Conservation (phyloP, 306 rosid genomes). For the Rubus idaeus region DNA sequence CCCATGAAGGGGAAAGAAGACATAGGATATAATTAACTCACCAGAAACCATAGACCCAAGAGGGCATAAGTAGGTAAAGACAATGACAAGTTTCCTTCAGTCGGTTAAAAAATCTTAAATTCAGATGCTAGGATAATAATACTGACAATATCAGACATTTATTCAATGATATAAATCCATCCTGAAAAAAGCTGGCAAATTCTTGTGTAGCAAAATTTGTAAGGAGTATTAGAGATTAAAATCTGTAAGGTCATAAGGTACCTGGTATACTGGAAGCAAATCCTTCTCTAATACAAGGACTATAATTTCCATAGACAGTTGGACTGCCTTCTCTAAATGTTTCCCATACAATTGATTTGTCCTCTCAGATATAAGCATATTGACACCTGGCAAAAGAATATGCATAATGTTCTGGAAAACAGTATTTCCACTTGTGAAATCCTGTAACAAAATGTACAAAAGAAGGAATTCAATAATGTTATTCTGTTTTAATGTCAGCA, state of each 20-base stretch:
- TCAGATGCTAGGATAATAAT: too few relatives aligned
- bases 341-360: constrained; percentile 72
- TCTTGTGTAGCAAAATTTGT: neutral
- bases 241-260: constrained; percentile 18
- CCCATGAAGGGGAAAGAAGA: too few relatives aligned
- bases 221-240: neutral
- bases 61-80: too few relatives aligned
- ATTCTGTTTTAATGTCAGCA: too few relatives aligned
- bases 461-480: too few relatives aligned
- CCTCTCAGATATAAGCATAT: constrained; percentile 65
- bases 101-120: too few relatives aligned
- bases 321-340: constrained; percentile 82
- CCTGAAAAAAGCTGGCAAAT: neutral
- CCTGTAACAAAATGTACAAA: constrained; percentile 51
- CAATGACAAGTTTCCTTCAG: too few relatives aligned
- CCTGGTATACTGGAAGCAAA: constrained; percentile 76
- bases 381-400: constrained; percentile 79
- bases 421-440: constrained; percentile 91
- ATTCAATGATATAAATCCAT: neutral
- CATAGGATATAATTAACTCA: too few relatives aligned
- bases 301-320: constrained; percentile 81
- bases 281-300: constrained; percentile 76
- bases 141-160: neutral
- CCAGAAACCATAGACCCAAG: too few relatives aligned
- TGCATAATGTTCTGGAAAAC: constrained; percentile 84